Conservation (phyloP, 2,329 filamentous ascomycete genomes). For the Cladosporium sp. region DNA sequence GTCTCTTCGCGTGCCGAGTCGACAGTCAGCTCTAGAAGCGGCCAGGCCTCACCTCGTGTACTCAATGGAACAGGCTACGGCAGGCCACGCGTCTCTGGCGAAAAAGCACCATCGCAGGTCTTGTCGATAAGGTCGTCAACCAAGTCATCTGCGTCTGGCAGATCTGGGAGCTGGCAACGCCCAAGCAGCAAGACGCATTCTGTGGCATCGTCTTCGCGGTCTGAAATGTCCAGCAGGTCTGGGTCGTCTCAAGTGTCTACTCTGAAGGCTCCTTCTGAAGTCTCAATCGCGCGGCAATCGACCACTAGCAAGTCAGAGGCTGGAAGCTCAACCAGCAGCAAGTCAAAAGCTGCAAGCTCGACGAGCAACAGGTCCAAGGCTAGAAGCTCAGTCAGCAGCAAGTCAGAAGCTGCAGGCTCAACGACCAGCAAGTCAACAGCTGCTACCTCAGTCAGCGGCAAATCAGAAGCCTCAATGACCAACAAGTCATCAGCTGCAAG, state of each 20-base stretch:
- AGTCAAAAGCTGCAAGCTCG: background rate
- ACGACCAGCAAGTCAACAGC: background rate
- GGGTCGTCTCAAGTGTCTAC: background rate
- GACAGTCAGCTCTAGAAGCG: conserved; percentile 34
- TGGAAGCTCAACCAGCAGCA: background rate
- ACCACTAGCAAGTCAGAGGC: background rate
- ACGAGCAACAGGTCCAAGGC: background rate
- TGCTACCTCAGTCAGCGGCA: background rate
- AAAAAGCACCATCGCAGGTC: background rate
- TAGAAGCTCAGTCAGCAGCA: background rate
- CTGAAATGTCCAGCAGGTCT: background rate
- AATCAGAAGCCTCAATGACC: background rate
- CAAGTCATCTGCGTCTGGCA: background rate
- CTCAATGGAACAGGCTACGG: background rate
- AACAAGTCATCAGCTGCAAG: conserved; percentile 2
- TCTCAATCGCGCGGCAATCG: background rate
- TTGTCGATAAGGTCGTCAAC: background rate
- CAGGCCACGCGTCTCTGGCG: background rate
- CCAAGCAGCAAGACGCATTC: background rate
- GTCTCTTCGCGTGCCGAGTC: conserved; percentile 18
- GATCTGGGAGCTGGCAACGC: background rate
- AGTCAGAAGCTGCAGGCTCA: background rate
- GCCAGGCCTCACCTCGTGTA: conserved; percentile 21
- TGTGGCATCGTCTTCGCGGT: background rate
- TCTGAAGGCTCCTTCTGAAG: background rate